Evolutionary conservation across 371 early-diverging fungal species (phyloP), one percentile per base, ranked within the genome.

Genomic region (Syncephalastrum racemosum): DNA sequence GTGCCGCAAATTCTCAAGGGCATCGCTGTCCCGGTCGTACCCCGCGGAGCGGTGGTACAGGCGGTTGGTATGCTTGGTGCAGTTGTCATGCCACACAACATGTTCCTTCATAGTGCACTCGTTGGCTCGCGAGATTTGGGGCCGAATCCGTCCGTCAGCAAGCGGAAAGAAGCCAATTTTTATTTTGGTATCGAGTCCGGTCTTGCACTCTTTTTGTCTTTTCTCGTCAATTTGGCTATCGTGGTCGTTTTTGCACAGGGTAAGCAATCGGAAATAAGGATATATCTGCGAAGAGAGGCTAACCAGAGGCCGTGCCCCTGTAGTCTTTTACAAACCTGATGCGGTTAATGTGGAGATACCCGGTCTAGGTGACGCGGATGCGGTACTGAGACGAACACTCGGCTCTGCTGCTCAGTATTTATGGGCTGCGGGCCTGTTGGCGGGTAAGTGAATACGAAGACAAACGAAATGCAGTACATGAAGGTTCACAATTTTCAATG

Each of bases 1-100:
- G 59, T 79, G 12, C 56, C 54, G n/a, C 68, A 70, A 22, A 73
- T 90, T 13, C n/a, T 86, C 4, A 63, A 64, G 52, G 90, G 90
- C 22, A 82, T 88, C 31, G 27, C 83, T 8, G 46, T 85, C 4
- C 87, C 86, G 15, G 66, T 68, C 27, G 73, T 89, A 23, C 88
- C 86, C 13, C 53, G 62, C n/a, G 69, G 75, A 22, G 78, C 86
- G 5, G 68, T 73, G 3, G 77, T 85, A 7, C 85, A 86, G 65
- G 87, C 88, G 1, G 86, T 87, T 14, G 88, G 85, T 22, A 85
- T 87, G 66, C 59, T 89, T 20, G 90, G 90, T 2, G 85, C 84
- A 12, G 81, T 86, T 0, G 75, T 90, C 40, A 90, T 90, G 90
- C 90, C 90, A 0, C 90, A 90, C 63, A 88, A 90, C 59, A 77